Evolutionary conservation across 75 land plant species (phyloP), one percentile per base, ranked within the genome.

Genomic region (Azolla pinnata): DNA sequence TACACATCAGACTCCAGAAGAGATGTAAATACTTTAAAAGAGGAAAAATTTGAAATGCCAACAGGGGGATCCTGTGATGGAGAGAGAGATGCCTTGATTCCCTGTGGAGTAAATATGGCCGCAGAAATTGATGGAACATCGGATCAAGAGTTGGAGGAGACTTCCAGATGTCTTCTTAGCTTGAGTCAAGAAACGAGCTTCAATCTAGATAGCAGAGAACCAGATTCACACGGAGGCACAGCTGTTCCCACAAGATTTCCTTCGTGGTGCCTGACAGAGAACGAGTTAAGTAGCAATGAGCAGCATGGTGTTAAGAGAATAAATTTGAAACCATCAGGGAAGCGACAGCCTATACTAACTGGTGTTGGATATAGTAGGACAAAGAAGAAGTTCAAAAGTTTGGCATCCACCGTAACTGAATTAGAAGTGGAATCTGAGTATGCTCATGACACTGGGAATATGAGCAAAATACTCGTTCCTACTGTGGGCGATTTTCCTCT

Each of bases 351-450:
- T n/a, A n/a, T n/a, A n/a, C n/a, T n/a, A n/a, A n/a, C n/a, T n/a
- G n/a, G n/a, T n/a, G n/a, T n/a, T n/a, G n/a, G n/a, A n/a, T n/a
- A n/a, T n/a, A 58, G 3, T n/a, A 38, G 14, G 33, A 59, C 18
- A 63, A 63, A 33, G 34, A 63, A 52, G 59, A 63, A 63, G 16
- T 51, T 63, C 57, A 63, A 63, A 29, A 63, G 59, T 14, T 44
- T 61, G 16, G 4, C 56, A 35, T 28, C 26, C 7, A n/a, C 31
- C 4, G 57, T 26, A 4, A 17, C 28, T 2, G 56, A 3, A 2
- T n/a, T n/a, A n/a, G 29, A 12, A 21, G 56, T n/a, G 27, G 2
- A 25, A 2, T 19, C 52, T 7, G 57, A 20, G 8, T 16, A 27
- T 58, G 4, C 9, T 21, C 17, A 17, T 32, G 67, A 56, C n/a